Evolutionary conservation across 2,329 filamentous ascomycete species (phyloP).

Genomic region (Ophiostoma quercus): DNA sequence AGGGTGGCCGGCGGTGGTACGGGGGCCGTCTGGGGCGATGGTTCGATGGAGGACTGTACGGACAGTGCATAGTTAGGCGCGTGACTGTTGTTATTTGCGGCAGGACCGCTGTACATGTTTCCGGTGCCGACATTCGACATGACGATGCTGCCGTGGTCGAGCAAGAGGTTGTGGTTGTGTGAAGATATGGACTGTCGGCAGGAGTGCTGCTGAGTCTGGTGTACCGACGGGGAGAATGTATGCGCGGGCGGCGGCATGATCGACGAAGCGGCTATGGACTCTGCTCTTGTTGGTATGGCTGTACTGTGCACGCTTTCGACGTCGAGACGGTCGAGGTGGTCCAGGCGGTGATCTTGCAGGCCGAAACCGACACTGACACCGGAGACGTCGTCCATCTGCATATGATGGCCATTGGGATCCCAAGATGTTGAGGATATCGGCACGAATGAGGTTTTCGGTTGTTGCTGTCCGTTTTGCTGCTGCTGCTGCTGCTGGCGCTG

Average conservation of each 20-base stretch:
- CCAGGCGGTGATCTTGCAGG: conserved; percentile 8
- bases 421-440: not conserved
- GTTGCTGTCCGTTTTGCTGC: not conserved
- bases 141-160: conserved; percentile 13
- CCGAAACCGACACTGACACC: conserved; percentile 5
- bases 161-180: not conserved
- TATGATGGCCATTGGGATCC: not conserved
- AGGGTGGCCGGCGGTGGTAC: not conserved
- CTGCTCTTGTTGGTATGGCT: conserved; percentile 1
- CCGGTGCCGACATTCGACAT: not conserved
- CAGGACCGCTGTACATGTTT: not conserved
- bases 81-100: conserved; percentile 4
- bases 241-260: conserved; percentile 15
- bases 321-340: not conserved
- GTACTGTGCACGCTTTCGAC: conserved; percentile 15
- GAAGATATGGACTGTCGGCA: not conserved
- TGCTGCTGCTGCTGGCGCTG: not conserved
- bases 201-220: not conserved
- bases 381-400: conserved; percentile 17
- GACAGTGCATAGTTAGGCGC: conserved; percentile 6
- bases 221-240: conserved; percentile 4
- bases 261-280: conserved; percentile 19
- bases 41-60: conserved; percentile 2
- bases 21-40: not conserved
- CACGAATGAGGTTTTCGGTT: not conserved